Evolutionary conservation across 2,329 filamentous ascomycete genomes (phyloP).

Genomic region (Cytospora piceae): DNA sequence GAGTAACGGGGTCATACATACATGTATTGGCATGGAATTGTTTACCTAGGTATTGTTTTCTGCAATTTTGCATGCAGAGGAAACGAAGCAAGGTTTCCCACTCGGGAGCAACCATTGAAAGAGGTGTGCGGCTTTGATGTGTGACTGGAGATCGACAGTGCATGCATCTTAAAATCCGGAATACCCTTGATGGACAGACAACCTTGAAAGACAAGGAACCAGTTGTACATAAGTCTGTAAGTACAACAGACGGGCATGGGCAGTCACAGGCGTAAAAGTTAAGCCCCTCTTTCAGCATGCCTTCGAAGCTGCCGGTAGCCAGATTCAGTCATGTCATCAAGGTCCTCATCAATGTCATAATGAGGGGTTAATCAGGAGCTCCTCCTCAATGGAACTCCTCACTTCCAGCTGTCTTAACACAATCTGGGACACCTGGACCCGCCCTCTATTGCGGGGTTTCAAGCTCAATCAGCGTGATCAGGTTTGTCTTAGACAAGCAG

Average conservation of each 20-base stretch:
- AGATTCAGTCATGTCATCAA: slow-evolving; percentile 16
- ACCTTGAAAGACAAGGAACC: not conserved
- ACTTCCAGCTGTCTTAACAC: slow-evolving; percentile 4
- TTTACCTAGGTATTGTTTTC: not conserved
- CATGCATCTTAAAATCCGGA: slow-evolving; percentile 5
- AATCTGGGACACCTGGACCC: slow-evolving; percentile 2
- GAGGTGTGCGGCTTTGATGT: slow-evolving; percentile 16
- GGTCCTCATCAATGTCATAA: slow-evolving; percentile 23
- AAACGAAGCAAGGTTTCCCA: not conserved
- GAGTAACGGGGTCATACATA: not conserved
- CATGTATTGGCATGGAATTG: not conserved
- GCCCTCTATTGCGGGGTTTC: slow-evolving; percentile 18
- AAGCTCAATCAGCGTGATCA: slow-evolving; percentile 6
- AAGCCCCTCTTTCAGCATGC: not conserved
- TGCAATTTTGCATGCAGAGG: not conserved
- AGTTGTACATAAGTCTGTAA: not conserved
- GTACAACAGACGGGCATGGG: not conserved
- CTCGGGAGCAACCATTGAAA: too few relatives aligned
- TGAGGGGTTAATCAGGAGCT: slow-evolving; percentile 25
- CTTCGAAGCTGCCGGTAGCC: slow-evolving; percentile 14
- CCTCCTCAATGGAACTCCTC: slow-evolving; percentile 4
- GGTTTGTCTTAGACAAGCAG: slow-evolving; percentile 23
- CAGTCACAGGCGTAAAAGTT: not conserved
- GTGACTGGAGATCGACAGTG: slow-evolving; percentile 18
- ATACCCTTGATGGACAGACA: not conserved